Evolutionary conservation across 441 rosid species (phyloP).

Genomic region (Bruguiera hainesii): DNA sequence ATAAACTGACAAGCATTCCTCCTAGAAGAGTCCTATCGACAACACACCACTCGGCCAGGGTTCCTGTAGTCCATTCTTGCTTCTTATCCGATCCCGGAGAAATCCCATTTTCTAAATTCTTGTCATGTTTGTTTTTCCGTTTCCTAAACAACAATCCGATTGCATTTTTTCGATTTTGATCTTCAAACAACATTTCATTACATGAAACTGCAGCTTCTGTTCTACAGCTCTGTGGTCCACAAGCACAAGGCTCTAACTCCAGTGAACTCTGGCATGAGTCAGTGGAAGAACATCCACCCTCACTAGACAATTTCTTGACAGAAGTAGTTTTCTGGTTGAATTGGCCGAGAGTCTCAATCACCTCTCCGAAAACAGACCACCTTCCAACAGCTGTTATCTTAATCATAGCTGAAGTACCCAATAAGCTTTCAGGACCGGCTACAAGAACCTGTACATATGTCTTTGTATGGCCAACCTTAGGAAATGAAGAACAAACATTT

Average conservation of each 20-base stretch:
- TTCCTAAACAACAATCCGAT: constrained; percentile 54
- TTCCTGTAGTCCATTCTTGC: constrained; percentile 30
- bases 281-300: constrained; percentile 29
- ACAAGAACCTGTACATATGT: constrained; percentile 87
- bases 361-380: constrained; percentile 93
- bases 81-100: constrained; percentile 25
- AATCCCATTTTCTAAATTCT: constrained; percentile 23
- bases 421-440: constrained; percentile 59
- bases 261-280: constrained; percentile 34
- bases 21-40: constrained; percentile 58
- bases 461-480: constrained; percentile 96
- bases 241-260: constrained; percentile 38
- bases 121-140: constrained; percentile 29
- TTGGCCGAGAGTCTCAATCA: constrained; percentile 49
- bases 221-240: constrained; percentile 51
- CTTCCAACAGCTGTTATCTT: constrained; percentile 90
- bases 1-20: constrained; percentile 57
- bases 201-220: constrained; percentile 17
- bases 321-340: constrained; percentile 22
- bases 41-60: constrained; percentile 34
- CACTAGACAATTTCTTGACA: constrained; percentile 19
- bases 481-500: constrained; percentile 14
- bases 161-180: constrained; percentile 28
- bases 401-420: constrained; percentile 70
- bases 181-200: constrained; percentile 27